Percentiles rank a stretch among this genome's conserved stretches.
Evolutionary conservation across 2,329 filamentous ascomycete genomes (phyloP).

Genomic region (Phyllosticta paracitricarpa): DNA sequence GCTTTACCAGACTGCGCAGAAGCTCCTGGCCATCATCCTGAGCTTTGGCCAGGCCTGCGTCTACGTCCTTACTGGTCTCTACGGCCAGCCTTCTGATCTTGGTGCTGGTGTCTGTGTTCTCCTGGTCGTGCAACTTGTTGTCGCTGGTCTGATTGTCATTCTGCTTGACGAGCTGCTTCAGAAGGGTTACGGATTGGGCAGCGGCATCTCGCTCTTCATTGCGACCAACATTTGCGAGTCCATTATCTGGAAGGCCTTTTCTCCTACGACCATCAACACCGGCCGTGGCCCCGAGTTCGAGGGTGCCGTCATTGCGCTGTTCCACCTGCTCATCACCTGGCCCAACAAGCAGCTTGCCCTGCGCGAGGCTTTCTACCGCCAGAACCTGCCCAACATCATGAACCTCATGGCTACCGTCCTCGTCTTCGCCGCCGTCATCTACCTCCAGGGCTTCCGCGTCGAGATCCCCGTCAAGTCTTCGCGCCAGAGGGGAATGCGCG

Average conservation of each 20-base stretch:
- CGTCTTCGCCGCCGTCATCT: slow-evolving; percentile 97
- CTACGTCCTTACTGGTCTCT: slow-evolving; percentile 89
- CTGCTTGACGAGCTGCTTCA: slow-evolving; percentile 97
- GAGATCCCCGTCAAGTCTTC: slow-evolving; percentile 99
- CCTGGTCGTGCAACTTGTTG: slow-evolving; percentile 92
- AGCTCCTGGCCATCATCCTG: slow-evolving; percentile 81
- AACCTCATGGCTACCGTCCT: slow-evolving; percentile 87
- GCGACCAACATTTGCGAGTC: slow-evolving; percentile 99
- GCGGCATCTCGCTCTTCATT: slow-evolving; percentile 98
- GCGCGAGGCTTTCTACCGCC: slow-evolving; percentile 96
- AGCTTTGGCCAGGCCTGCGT: slow-evolving; percentile 96
- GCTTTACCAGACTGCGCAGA: slow-evolving; percentile 99
- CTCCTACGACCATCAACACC: slow-evolving; percentile 97
- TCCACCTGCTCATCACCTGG: slow-evolving; percentile 98
- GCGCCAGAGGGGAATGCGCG: slow-evolving; percentile 95
- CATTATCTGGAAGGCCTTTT: slow-evolving; percentile 99
- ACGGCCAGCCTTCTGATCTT: slow-evolving; percentile 91
- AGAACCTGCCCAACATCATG: slow-evolving; percentile 99
- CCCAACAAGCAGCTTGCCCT: slow-evolving; percentile 98
- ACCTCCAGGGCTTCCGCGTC: slow-evolving; percentile 97
- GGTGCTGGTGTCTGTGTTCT: slow-evolving; percentile 97
- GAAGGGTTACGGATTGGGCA: slow-evolving; percentile 98
- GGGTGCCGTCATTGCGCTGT: slow-evolving; percentile 93
- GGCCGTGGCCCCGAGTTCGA: slow-evolving; percentile 98
- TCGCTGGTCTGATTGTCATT: slow-evolving; percentile 97